These are phyloP conservation scores for Vaccinium vitisidaea DNA, from an alignment of 148 eudicot species.

Conservation along the genomic window DNA sequence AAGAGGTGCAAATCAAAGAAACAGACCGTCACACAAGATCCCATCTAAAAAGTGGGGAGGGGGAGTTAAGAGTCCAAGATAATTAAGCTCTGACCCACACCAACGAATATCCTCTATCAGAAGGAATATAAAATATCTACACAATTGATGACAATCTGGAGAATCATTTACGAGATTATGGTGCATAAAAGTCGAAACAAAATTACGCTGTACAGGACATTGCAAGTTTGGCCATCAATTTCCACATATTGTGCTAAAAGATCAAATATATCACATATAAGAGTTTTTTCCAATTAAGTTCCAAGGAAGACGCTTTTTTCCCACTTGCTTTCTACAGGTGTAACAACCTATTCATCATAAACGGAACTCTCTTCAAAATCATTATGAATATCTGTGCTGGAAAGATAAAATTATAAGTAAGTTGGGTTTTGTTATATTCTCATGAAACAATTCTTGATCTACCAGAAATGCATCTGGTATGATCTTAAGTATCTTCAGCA, in stretches of 20 bases:
- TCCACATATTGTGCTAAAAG: neutral
- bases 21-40: neutral
- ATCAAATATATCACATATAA: neutral
- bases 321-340: neutral
- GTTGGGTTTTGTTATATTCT: neutral
- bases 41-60: neutral
- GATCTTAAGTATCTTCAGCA: constrained; percentile 1
- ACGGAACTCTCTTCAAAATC: neutral
- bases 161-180: neutral
- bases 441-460: neutral
- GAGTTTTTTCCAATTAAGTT: neutral
- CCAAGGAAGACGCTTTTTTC: neutral
- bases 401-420: neutral
- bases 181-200: neutral
- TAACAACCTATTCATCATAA: neutral
- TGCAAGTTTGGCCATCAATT: neutral
- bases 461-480: neutral
- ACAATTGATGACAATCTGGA: neutral
- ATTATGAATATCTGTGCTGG: neutral
- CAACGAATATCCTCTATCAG: neutral
- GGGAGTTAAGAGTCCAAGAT: neutral
- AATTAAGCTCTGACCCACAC: neutral
- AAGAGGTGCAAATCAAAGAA: neutral
- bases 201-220: neutral
- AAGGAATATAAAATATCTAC: neutral